Evolutionary conservation across 208 protist species (phyloP), one percentile per base, ranked within the genome.

Genomic region (Acanthamoeba lenticulata): DNA sequence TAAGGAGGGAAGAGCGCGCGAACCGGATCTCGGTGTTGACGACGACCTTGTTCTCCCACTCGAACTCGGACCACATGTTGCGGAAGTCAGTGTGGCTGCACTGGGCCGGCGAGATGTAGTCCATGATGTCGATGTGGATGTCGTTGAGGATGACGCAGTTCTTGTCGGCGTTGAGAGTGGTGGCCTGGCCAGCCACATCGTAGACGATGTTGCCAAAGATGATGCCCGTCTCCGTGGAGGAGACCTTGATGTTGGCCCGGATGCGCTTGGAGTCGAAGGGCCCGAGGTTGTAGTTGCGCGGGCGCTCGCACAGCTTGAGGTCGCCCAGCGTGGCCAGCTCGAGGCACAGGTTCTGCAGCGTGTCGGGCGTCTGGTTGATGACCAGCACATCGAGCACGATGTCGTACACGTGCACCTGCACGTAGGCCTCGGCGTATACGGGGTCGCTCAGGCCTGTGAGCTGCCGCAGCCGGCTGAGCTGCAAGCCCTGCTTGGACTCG

Each of bases 41-140:
- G 60, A 96, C 96, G 15, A 99, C 98, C 94, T 99, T 99, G 97
- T 99, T 99, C 97, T 99, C 99, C 99, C 99, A 99, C 95, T 99
- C 99, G 94, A 99, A 99, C 95, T 99, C 98, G 47, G 98, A 96
- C 99, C 99, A 99, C 98, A 99, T 99, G 34, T 96, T 95, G 45
- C 99, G 97, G 97, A 99, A 99, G 67, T 98, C 96, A 2, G 96
- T 79, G 38, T 98, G 95, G 13, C 96, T 88, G 95, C 98, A 99
- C 24, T 81, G 95, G 0, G 98, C 97, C 1, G 99, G 99, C 34
- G 94, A 95, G 94, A 99, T 99, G 96, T 99, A 99, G 96, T 99
- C 99, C 98, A 99, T 99, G 93, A 99, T 99, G 96, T 99, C 99
- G 38, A 99, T 98, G 94, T 99, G 98, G 65, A 99, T 98, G 95